phyloP scores from a whole-genome alignment of 1,284 basidiomycete genomes.

The Melampsora occidentalis region DNA sequence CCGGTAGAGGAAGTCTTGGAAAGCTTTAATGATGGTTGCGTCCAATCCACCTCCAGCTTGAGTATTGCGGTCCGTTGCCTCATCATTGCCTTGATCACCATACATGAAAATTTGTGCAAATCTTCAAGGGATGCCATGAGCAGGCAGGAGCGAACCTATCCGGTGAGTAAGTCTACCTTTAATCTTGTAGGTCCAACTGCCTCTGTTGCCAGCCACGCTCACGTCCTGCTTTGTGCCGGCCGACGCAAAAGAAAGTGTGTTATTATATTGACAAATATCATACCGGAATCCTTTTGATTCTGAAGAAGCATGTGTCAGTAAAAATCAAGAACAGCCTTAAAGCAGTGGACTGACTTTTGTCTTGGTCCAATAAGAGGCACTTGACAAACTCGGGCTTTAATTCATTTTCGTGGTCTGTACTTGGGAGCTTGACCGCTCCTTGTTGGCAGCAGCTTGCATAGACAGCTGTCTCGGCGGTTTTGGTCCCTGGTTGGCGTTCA shows the following conservation, averaged over 20 bases:
- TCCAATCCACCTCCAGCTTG: not conserved
- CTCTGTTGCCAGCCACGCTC: not conserved
- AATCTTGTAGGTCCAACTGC: not conserved
- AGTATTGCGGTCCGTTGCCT: not conserved
- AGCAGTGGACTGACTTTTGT: too few relatives aligned
- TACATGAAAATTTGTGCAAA: conserved; percentile 17
- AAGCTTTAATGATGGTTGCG: not conserved
- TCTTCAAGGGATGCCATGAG: not conserved
- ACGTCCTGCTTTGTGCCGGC: not conserved
- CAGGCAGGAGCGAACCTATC: not conserved
- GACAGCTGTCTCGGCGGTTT: too few relatives aligned
- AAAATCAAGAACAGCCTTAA: too few relatives aligned
- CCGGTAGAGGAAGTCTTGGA: conserved; percentile 1
- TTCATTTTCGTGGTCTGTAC: too few relatives aligned
- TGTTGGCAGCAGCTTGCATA: too few relatives aligned
- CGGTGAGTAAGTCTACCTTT: not conserved
- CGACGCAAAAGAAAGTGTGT: not conserved
- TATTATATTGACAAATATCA: not conserved
- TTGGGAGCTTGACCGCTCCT: too few relatives aligned
- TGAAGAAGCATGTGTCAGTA: not conserved
- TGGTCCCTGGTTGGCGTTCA: too few relatives aligned
- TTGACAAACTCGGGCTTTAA: too few relatives aligned
- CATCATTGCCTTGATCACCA: not conserved
- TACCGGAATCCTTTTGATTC: not conserved
- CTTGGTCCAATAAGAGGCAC: too few relatives aligned